Evolutionary conservation across 2,329 filamentous ascomycete species (phyloP).

Genomic region (Sodiomyces alkalinus): DNA sequence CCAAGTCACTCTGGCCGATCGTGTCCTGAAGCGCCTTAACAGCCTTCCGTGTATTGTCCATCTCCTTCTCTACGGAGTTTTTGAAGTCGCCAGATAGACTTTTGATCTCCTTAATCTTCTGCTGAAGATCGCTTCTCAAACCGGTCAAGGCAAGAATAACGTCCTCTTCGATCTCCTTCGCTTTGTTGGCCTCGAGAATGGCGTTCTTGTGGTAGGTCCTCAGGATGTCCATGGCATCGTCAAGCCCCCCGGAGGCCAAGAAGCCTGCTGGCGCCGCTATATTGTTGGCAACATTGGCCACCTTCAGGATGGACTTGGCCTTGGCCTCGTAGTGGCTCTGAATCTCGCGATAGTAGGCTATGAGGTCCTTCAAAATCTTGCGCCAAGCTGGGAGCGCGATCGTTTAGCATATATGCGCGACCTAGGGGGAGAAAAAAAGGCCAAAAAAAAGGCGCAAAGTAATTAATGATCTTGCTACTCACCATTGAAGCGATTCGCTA

Average conservation of each 20-base stretch:
- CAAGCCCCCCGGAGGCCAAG: constrained; percentile 66
- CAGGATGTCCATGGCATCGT: constrained; percentile 71
- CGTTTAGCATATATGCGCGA: constrained; percentile 1
- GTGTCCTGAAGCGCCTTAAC: constrained; percentile 72
- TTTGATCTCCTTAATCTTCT: constrained; percentile 99
- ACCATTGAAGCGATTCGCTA: constrained; percentile 84
- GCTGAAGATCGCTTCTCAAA: constrained; percentile 71
- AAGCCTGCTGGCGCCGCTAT: constrained; percentile 61
- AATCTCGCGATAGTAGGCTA: constrained; percentile 85
- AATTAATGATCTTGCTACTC: no score
- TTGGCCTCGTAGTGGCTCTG: constrained; percentile 78
- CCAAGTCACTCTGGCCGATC: constrained; percentile 63
- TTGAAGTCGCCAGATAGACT: constrained; percentile 88
- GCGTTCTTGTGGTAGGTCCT: constrained; percentile 71
- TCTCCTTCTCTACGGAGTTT: constrained; percentile 90
- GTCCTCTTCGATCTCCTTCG: constrained; percentile 78
- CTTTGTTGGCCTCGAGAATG: constrained; percentile 70
- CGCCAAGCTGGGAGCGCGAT: constrained; percentile 59
- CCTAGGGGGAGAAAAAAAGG: neutral
- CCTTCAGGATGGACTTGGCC: constrained; percentile 66
- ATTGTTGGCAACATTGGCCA: constrained; percentile 74
- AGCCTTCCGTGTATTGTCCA: constrained; percentile 66
- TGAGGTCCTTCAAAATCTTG: constrained; percentile 87
- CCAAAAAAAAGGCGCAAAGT: neutral
- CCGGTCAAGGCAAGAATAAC: constrained; percentile 79